Evolutionary conservation across 2,329 filamentous ascomycete genomes (phyloP).

Genomic region (Fusarium sp.): DNA sequence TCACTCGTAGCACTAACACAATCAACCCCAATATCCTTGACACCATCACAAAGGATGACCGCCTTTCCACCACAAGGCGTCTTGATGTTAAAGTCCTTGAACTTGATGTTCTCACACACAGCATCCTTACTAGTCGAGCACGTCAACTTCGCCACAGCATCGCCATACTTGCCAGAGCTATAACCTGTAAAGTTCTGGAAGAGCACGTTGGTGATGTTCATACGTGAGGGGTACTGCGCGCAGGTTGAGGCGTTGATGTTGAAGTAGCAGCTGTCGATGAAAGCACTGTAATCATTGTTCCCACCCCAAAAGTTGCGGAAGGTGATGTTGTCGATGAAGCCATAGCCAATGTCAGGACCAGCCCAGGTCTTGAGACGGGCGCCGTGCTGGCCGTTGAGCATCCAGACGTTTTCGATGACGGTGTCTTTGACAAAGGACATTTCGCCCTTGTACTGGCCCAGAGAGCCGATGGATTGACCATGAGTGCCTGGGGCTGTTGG

Average conservation of each 20-base stretch:
- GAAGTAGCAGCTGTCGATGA: conserved; percentile 42
- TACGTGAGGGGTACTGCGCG: conserved; percentile 36
- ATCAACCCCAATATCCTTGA: conserved; percentile 36
- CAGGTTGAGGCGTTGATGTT: conserved; percentile 33
- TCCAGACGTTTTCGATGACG: conserved; percentile 41
- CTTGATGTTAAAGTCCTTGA: conserved; percentile 38
- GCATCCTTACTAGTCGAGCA: conserved; percentile 38
- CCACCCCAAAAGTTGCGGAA: conserved; percentile 43
- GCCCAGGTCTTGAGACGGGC: conserved; percentile 42
- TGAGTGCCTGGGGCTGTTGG: conserved; percentile 19
- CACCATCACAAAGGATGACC: conserved; percentile 38
- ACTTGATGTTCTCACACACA: conserved; percentile 40
- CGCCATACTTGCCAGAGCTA: conserved; percentile 38
- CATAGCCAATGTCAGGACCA: conserved; percentile 35
- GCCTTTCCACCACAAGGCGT: conserved; percentile 35
- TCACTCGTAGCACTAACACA: conserved; percentile 32
- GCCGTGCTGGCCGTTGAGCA: conserved; percentile 40
- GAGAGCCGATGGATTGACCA: conserved; percentile 39
- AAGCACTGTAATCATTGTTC: conserved; percentile 39
- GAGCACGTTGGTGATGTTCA: conserved; percentile 41
- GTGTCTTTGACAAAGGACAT: conserved; percentile 40
- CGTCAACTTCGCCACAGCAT: conserved; percentile 34
- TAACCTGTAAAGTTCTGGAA: conserved; percentile 42
- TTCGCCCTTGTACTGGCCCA: conserved; percentile 38
- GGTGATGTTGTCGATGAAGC: conserved; percentile 40